Percentiles rank a stretch among this genome's conserved stretches.
Evolutionary conservation across 148 eudicot genomes (phyloP).

Genomic region (Rhododendron williamsianum): DNA sequence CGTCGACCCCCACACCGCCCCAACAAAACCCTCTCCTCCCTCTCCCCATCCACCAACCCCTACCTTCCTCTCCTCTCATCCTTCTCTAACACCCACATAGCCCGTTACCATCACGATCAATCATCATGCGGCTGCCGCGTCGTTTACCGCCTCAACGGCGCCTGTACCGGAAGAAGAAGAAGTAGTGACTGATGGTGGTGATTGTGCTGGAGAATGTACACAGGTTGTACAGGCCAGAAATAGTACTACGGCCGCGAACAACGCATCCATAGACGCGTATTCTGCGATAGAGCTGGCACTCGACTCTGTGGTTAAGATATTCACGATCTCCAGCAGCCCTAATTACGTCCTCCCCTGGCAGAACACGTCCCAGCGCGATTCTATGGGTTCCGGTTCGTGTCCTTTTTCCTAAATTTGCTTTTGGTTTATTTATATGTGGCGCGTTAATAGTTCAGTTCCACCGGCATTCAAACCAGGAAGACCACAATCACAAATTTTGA

Average conservation of each 20-base stretch:
- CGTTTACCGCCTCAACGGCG: neutral
- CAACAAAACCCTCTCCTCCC: neutral
- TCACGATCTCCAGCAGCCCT: constrained; percentile 81
- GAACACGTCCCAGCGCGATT: constrained; percentile 81
- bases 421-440: neutral
- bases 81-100: neutral
- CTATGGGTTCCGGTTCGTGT: constrained; percentile 84
- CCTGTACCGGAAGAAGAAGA: neutral
- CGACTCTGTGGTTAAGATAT: constrained; percentile 86
- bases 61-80: neutral
- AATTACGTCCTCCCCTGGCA: constrained; percentile 88
- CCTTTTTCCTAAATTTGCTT: neutral
- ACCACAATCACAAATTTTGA: neutral
- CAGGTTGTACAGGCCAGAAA: neutral
- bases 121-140: neutral
- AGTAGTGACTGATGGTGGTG: neutral
- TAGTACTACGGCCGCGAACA: neutral
- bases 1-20: neutral
- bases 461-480: neutral
- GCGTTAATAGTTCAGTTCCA: neutral
- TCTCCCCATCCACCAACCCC: neutral
- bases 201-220: neutral
- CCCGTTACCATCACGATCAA: neutral
- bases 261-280: constrained; percentile 18
- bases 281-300: constrained; percentile 75